phyloP scores from a whole-genome alignment of 108 stramenopile genomes.

The Bacterosira constricta region DNA sequence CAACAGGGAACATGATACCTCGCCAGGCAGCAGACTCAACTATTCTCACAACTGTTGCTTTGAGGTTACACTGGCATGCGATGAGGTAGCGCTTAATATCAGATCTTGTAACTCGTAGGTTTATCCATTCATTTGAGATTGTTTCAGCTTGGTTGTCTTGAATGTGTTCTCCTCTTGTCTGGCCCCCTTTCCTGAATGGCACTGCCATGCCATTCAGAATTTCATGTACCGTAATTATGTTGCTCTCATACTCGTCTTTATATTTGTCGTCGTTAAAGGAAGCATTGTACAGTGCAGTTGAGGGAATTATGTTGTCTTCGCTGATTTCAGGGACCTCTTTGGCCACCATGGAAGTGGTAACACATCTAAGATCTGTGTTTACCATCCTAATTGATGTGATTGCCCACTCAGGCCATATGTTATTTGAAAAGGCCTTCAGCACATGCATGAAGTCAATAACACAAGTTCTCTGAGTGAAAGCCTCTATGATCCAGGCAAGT shows the following conservation, averaged over 20 bases:
- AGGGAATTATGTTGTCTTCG: too few relatives aligned
- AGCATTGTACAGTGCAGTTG: too few relatives aligned
- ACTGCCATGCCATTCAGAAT: conserved; percentile 44
- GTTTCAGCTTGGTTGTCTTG: background rate
- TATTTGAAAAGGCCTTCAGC: too few relatives aligned
- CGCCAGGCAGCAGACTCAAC: conserved; percentile 70
- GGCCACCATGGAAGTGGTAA: too few relatives aligned
- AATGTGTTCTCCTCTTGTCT: background rate
- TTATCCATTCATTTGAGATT: conserved; percentile 11
- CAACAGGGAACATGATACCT: conserved; percentile 70
- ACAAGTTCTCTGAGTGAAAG: too few relatives aligned
- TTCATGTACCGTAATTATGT: conserved; percentile 44
- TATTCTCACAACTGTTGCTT: conserved; percentile 52
- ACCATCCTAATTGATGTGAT: too few relatives aligned
- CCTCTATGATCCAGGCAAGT: too few relatives aligned
- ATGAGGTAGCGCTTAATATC: conserved; percentile 62
- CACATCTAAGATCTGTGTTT: too few relatives aligned
- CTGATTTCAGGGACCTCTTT: too few relatives aligned
- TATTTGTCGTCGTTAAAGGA: background rate
- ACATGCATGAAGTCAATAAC: too few relatives aligned
- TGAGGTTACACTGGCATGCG: conserved; percentile 48
- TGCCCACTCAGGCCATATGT: too few relatives aligned
- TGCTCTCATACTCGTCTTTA: conserved; percentile 29
- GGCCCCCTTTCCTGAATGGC: too few relatives aligned
- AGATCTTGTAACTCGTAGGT: conserved; percentile 8